Evolutionary conservation across 768 basidiomycete species (phyloP), one percentile per base, ranked within the genome.

Genomic region (Boletus sp.): DNA sequence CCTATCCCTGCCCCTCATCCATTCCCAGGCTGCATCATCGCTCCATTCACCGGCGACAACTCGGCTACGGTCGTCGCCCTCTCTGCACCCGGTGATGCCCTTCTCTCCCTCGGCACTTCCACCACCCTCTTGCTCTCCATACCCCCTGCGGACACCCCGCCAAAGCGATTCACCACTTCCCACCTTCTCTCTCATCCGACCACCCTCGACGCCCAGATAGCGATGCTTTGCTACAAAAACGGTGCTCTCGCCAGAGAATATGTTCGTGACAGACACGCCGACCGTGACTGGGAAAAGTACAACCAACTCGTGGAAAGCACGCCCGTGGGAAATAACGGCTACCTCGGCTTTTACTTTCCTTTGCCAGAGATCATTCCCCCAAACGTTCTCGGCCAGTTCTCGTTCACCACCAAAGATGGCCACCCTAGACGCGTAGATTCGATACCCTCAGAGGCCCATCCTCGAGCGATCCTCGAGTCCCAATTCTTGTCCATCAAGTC

Each of bases 161-260:
- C 56, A 30, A 54, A 29, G 45, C 56, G 56, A 5, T 40, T 47
- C 52, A 56, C 56, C 30, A 56, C 55, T 17, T 56, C 55, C 6
- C 55, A 56, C 30, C 51, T 54, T 10, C 55, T 56, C 55, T 30
- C 55, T 4, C 55, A 56, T 15, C 55, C 51, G 1, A 56, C 55
- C 45, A 56, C 56, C 37, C 9, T 10, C 45, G 52, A 40, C 18
- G 56, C 55, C 3, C 36, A 56, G 17, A 56, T 56, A 15, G 55
- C 37, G 44, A 56, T 56, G 51, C 55, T 56, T 51, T 56, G 55
- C 52, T 56, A 56, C 52, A 56, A 56, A 24, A 56, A 57, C 45
- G 56, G 56, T 9, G 56, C 56, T 2, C 56, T 56, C 37, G 56
- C 52, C 29, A 54, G 56, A 47, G 52, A 57, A 35, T 45, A 57